Evolutionary conservation across 1,139 yeast genomes (phyloP).

Genomic region (Yarrowia galli): DNA sequence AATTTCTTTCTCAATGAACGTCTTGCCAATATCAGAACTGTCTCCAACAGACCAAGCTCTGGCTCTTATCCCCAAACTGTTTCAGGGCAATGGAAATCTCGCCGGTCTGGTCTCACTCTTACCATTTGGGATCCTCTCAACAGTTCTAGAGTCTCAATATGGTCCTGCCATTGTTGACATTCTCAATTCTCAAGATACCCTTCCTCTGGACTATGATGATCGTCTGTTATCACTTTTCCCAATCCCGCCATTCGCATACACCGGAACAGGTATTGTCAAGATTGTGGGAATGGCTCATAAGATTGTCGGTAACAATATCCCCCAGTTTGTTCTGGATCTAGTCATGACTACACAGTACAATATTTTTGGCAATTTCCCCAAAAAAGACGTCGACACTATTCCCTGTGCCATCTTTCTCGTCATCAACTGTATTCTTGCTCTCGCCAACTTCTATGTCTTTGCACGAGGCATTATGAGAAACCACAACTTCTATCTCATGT

Average conservation of each 20-base stretch:
- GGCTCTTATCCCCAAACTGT: background rate
- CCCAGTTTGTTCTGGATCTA: background rate
- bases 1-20: background rate
- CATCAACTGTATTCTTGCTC: constrained; percentile 58
- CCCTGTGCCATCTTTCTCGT: constrained; percentile 68
- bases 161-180: background rate
- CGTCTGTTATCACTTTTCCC: constrained; percentile 9
- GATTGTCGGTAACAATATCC: constrained; percentile 6
- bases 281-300: constrained; percentile 6
- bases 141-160: constrained; percentile 8
- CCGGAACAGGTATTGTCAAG: constrained; percentile 21
- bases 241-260: background rate
- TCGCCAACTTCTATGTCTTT: constrained; percentile 61
- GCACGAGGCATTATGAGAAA: constrained; percentile 62
- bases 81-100: constrained; percentile 27
- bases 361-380: constrained; percentile 71
- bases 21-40: background rate
- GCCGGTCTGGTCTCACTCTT: background rate
- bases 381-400: constrained; percentile 57
- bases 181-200: background rate
- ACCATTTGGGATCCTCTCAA: background rate
- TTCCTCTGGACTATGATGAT: constrained; percentile 1
- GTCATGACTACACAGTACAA: constrained; percentile 33
- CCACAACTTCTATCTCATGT: constrained; percentile 66
- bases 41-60: background rate